Conservation (phyloP, 306 rosid genomes). For the Castanea crenata region DNA sequence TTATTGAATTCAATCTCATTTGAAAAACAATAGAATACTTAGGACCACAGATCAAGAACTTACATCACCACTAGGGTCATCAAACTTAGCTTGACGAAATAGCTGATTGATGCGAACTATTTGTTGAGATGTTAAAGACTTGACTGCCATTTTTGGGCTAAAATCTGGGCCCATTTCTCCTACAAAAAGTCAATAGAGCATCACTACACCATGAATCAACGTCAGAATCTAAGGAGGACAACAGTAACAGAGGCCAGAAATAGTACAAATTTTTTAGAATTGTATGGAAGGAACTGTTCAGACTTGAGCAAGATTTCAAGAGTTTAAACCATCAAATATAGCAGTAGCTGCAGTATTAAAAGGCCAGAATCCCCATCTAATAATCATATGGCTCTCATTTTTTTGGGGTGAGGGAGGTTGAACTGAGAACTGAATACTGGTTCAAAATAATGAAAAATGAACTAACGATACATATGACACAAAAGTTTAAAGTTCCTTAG, state of each 20-base stretch:
- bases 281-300: neutral
- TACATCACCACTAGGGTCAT: slow-evolving; percentile 89
- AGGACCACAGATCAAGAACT: slow-evolving; percentile 7
- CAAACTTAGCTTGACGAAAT: slow-evolving; percentile 97
- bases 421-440: neutral
- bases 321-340: neutral
- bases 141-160: slow-evolving; percentile 61
- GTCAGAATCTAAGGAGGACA: neutral
- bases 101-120: slow-evolving; percentile 91
- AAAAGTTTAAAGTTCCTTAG: neutral
- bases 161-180: slow-evolving; percentile 99
- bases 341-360: neutral
- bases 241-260: neutral
- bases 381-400: neutral
- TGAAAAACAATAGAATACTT: neutral
- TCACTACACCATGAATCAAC: neutral
- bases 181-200: slow-evolving; percentile 14
- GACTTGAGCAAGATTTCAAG: slow-evolving; percentile 8
- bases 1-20: too few relatives aligned
- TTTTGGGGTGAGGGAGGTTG: neutral
- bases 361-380: neutral
- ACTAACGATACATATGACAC: neutral
- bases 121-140: slow-evolving; percentile 87
- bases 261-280: neutral
- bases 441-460: neutral